Evolutionary conservation across 2,329 filamentous ascomycete genomes (phyloP).

Genomic region (Septoria petroselini): DNA sequence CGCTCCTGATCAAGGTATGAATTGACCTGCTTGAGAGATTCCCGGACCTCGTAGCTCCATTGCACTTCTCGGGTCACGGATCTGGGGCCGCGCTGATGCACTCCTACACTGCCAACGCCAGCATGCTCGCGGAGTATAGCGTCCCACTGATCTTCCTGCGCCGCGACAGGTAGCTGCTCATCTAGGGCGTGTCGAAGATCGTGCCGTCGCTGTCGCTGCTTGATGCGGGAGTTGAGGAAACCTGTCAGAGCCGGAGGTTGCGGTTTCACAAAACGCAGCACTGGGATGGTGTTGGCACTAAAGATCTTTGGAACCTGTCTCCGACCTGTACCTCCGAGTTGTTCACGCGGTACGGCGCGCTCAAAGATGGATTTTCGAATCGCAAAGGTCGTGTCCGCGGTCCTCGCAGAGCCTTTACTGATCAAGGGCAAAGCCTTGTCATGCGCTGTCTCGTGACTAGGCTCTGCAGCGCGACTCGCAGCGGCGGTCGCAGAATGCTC

Average conservation of each 20-base stretch:
- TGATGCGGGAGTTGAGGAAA: slow-evolving; percentile 54
- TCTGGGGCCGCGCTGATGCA: background rate
- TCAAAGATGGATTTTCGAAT: background rate
- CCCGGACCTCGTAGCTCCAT: slow-evolving; percentile 1
- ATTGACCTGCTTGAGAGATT: background rate
- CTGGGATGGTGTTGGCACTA: slow-evolving; percentile 57
- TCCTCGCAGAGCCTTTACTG: no score
- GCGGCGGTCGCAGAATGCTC: no score
- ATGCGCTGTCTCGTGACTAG: no score
- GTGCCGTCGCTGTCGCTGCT: slow-evolving; percentile 45
- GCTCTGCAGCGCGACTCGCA: no score
- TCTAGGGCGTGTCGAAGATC: slow-evolving; percentile 41
- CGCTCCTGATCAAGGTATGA: slow-evolving; percentile 27
- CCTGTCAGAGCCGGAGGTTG: slow-evolving; percentile 60
- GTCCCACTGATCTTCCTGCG: slow-evolving; percentile 52
- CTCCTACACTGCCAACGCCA: slow-evolving; percentile 21
- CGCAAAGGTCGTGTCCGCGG: background rate
- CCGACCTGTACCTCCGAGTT: slow-evolving; percentile 44
- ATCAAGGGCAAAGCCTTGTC: no score
- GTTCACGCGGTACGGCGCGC: slow-evolving; percentile 30
- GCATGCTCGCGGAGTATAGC: slow-evolving; percentile 31
- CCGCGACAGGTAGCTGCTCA: slow-evolving; percentile 42
- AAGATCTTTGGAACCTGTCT: slow-evolving; percentile 60
- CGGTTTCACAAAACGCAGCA: slow-evolving; percentile 65
- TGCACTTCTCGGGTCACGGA: background rate